Percentiles rank a stretch among this genome's conserved stretches.
These are phyloP conservation scores for Symbiodinium natans DNA, from an alignment of 73 alveolate species.

Conservation along the genomic window DNA sequence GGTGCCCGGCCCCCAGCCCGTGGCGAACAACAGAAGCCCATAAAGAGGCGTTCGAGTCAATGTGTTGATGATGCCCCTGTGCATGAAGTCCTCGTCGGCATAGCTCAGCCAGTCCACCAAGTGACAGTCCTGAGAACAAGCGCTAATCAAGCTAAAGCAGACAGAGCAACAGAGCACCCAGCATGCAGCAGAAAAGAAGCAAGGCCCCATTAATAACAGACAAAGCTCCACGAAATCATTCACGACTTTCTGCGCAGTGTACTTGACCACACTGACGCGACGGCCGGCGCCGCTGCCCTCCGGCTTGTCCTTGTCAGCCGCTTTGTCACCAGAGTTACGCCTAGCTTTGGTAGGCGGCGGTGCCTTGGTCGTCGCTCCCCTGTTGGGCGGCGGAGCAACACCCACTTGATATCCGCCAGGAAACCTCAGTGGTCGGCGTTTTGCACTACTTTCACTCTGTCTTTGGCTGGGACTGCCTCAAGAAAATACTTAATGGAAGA, in stretches of 20 bases:
- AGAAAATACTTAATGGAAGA: too few relatives aligned
- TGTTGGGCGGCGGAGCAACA: too few relatives aligned
- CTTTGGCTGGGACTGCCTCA: too few relatives aligned
- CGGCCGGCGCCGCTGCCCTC: neutral
- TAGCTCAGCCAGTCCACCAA: neutral
- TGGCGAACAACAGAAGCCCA: neutral
- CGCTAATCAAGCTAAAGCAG: too few relatives aligned
- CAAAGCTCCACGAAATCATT: conserved; percentile 18
- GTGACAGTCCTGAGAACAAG: conserved; percentile 28
- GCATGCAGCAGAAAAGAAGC: too few relatives aligned
- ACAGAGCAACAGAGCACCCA: too few relatives aligned
- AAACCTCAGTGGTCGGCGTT: conserved; percentile 10
- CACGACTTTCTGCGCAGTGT: neutral
- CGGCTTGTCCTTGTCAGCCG: neutral
- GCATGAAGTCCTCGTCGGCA: neutral
- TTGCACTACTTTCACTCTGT: too few relatives aligned
- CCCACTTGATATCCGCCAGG: neutral
- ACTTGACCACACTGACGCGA: neutral
- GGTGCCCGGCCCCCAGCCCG: conserved; percentile 13
- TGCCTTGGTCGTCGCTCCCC: too few relatives aligned
- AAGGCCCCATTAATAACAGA: neutral
- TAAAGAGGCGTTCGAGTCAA: neutral
- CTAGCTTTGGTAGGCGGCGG: too few relatives aligned
- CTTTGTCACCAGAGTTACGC: neutral
- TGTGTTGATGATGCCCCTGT: neutral